phyloP scores from a whole-genome alignment of 495 filamentous ascomycete species.

The Astrothelium subdiscretum region DNA sequence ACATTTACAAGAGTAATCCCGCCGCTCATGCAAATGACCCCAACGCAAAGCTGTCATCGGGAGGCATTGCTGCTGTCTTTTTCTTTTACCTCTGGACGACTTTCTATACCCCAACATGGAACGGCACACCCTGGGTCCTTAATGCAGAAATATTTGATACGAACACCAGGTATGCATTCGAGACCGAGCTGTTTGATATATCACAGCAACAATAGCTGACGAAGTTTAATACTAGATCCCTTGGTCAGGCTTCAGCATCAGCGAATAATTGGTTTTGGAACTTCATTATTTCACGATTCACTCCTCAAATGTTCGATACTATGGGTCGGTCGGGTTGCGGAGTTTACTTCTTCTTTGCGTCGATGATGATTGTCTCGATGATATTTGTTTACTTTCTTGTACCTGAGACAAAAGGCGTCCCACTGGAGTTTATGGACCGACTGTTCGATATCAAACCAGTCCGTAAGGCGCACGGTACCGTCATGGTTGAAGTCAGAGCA shows the following conservation, averaged over 20 bases:
- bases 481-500: constrained; percentile 36
- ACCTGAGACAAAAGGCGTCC: constrained; percentile 30
- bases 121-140: constrained; percentile 40
- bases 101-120: constrained; percentile 68
- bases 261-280: constrained; percentile 62
- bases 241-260: constrained; percentile 57
- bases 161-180: constrained; percentile 16
- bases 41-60: constrained; percentile 33
- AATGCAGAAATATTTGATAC: constrained; percentile 30
- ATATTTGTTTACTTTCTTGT: constrained; percentile 43
- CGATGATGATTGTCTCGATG: constrained; percentile 54
- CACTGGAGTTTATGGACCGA: constrained; percentile 31
- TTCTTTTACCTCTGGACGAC: constrained; percentile 75
- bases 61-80: constrained; percentile 59
- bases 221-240: constrained; percentile 22
- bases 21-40: constrained; percentile 34
- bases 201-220: neutral
- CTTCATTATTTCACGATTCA: constrained; percentile 62
- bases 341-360: constrained; percentile 71
- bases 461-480: constrained; percentile 38
- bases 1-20: constrained; percentile 34
- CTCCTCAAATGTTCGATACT: constrained; percentile 60
- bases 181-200: neutral
- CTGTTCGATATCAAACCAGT: constrained; percentile 49
- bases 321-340: constrained; percentile 47